Evolutionary conservation across 208 protist species (phyloP).

Genomic region (Trypanosoma melophagium): DNA sequence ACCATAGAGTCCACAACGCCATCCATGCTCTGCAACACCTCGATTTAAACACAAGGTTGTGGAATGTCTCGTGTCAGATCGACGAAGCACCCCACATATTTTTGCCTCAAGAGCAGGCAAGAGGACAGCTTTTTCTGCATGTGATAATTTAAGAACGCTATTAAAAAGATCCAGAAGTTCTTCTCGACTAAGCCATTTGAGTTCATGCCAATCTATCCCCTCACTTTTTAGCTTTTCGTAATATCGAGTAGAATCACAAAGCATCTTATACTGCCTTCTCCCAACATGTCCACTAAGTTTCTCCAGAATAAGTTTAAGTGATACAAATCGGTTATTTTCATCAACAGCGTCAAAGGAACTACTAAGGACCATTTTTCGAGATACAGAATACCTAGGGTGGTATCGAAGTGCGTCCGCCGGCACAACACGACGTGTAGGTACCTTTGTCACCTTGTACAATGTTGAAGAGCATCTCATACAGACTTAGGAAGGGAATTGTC

Average conservation of each 20-base stretch:
- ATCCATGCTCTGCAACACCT: slow-evolving; percentile 71
- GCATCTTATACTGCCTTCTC: slow-evolving; percentile 85
- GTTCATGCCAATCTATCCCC: slow-evolving; percentile 87
- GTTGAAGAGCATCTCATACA: slow-evolving; percentile 14
- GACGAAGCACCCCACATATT: slow-evolving; percentile 84
- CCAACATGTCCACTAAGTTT: slow-evolving; percentile 78
- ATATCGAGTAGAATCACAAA: slow-evolving; percentile 43
- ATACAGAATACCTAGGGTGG: slow-evolving; percentile 57
- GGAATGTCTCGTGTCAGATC: slow-evolving; percentile 56
- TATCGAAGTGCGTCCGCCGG: slow-evolving; percentile 46
- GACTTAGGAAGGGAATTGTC: too few species aligned
- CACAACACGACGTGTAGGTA: slow-evolving; percentile 53
- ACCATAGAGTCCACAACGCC: slow-evolving; percentile 79
- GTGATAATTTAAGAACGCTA: slow-evolving; percentile 44
- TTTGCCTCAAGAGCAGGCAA: slow-evolving; percentile 63
- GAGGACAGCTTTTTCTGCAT: slow-evolving; percentile 59
- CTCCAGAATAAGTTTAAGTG: slow-evolving; percentile 68
- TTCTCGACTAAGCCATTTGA: slow-evolving; percentile 63
- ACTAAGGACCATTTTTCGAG: slow-evolving; percentile 66
- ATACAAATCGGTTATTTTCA: slow-evolving; percentile 81
- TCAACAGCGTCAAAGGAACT: slow-evolving; percentile 63
- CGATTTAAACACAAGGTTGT: slow-evolving; percentile 70
- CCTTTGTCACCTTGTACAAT: slow-evolving; percentile 31
- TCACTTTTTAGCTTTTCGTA: slow-evolving; percentile 52
- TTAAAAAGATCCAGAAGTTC: slow-evolving; percentile 64